These are phyloP conservation scores for Geranium rotundifolium DNA, from an alignment of 345 rosid species.

Conservation along the genomic window DNA sequence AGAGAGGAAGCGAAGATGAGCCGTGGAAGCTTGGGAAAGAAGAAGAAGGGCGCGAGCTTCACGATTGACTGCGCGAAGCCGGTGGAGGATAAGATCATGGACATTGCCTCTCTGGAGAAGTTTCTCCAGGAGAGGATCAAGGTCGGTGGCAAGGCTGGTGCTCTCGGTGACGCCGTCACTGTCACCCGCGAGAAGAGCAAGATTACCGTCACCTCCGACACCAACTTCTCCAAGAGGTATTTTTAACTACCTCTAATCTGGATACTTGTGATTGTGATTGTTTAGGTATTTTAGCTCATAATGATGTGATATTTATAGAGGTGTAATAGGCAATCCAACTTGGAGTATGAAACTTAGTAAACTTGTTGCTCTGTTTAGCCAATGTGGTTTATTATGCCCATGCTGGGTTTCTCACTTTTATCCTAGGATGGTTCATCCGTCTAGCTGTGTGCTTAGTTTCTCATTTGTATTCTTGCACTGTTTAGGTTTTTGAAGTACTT, in stretches of 20 bases:
- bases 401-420: no score
- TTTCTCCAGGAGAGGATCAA: constrained; percentile 77
- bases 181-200: constrained; percentile 40
- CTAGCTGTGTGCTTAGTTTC: background rate
- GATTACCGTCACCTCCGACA: constrained; percentile 47
- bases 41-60: constrained; percentile 9
- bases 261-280: no score
- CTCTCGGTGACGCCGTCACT: constrained; percentile 51
- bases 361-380: no score
- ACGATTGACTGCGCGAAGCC: constrained; percentile 64
- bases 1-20: no score
- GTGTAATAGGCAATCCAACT: no score
- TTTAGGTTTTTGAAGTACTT: constrained; percentile 52
- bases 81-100: constrained; percentile 72
- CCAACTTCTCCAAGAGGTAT: constrained; percentile 64
- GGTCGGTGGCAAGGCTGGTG: constrained; percentile 79
- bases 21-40: no score
- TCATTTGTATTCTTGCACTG: background rate
- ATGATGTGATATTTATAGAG: no score
- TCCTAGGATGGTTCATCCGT: no score
- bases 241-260: no score
- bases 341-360: no score
- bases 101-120: constrained; percentile 64
- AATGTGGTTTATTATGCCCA: no score
- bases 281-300: no score